Base-by-base conservation (phyloP, 2,329 filamentous ascomycete genomes). In the Botryosphaeria dothidea region DNA sequence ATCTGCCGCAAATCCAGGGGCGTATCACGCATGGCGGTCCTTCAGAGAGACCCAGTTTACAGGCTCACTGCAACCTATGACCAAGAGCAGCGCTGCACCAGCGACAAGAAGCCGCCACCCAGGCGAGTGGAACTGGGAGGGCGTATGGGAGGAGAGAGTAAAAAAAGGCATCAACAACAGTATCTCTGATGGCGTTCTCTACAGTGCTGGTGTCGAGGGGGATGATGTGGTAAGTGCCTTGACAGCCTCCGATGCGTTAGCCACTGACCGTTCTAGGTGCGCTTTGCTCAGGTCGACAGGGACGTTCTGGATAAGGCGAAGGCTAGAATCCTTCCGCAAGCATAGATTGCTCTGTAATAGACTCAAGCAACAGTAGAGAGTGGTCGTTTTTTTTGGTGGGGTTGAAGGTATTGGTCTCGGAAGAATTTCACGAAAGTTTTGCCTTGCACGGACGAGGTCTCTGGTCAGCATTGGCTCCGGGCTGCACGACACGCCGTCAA, bases 61-160 rank as follows among this genome's bases (percentile, higher is more conserved):
- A 3, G 51, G 43, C 23, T 58, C 31, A 29, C 25, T 52, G 36
- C 65, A 48, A 21, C 58, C 56, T 34, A 60, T 61, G 56, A 63
- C 46, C 51, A 57, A 65, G 21, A 25, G 23, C n/a, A 43, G 19
- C 25, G 36, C 8, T n/a, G 27, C 49, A 15, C 56, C 74, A 9
- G 76, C 71, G 71, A 85, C 77, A 71, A 78, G 80, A 80, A 86
- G 79, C 66, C 81, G 88, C 66, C 83, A 85, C 57, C 92, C 92
- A 0, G 91, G 90, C 6, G 90, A 96, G 71, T 98, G 94, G 94
- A 96, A 96, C 74, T 98, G 94, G 94, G 92, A 97, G 72, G 93
- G 94, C 0, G 94, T 98, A 0, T 99, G 94, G 94, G 92, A 96
- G 74, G 90, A 93, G 68, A 86, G 94, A 63, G 93, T 97, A 0